Evolutionary conservation across 441 rosid species (phyloP).

Genomic region (Croton laevigatus): DNA sequence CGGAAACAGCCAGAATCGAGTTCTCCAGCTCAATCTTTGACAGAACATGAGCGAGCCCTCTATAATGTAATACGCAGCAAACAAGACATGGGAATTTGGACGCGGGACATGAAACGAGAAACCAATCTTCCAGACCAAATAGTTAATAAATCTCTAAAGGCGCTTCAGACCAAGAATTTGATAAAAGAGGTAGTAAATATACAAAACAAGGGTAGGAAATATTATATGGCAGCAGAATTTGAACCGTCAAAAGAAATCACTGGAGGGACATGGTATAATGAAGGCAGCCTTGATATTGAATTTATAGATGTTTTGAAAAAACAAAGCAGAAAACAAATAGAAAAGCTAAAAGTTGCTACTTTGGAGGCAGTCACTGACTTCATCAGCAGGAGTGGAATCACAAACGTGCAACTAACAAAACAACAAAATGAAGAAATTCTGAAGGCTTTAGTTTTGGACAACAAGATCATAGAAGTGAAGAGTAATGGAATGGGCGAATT

Average conservation of each 20-base stretch:
- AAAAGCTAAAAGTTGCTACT: slow-evolving; percentile 38
- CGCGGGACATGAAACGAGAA: slow-evolving; percentile 39
- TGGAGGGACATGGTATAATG: slow-evolving; percentile 76
- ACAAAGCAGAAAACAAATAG: slow-evolving; percentile 35
- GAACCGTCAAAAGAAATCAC: slow-evolving; percentile 62
- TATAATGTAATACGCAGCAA: slow-evolving; percentile 45
- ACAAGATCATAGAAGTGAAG: slow-evolving; percentile 49
- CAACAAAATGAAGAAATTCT: slow-evolving; percentile 59
- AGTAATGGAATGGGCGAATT: slow-evolving; percentile 65
- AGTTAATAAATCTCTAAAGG: slow-evolving; percentile 39
- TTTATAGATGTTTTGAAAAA: slow-evolving; percentile 43
- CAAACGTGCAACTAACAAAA: slow-evolving; percentile 28
- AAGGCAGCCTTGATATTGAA: slow-evolving; percentile 52
- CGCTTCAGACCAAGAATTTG: slow-evolving; percentile 42
- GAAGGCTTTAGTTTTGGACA: slow-evolving; percentile 61
- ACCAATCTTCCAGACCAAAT: slow-evolving; percentile 34
- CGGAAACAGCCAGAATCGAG: slow-evolving; percentile 47
- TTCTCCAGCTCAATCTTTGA: slow-evolving; percentile 32
- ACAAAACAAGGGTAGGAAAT: slow-evolving; percentile 54
- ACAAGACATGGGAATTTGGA: slow-evolving; percentile 58
- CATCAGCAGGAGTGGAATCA: slow-evolving; percentile 29
- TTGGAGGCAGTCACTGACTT: slow-evolving; percentile 39
- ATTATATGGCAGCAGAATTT: slow-evolving; percentile 56
- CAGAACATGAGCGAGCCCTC: slow-evolving; percentile 48
- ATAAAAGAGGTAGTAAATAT: slow-evolving; percentile 64